phyloP scores from a whole-genome alignment of 345 rosid species.

The Stellera chamaejasme region DNA sequence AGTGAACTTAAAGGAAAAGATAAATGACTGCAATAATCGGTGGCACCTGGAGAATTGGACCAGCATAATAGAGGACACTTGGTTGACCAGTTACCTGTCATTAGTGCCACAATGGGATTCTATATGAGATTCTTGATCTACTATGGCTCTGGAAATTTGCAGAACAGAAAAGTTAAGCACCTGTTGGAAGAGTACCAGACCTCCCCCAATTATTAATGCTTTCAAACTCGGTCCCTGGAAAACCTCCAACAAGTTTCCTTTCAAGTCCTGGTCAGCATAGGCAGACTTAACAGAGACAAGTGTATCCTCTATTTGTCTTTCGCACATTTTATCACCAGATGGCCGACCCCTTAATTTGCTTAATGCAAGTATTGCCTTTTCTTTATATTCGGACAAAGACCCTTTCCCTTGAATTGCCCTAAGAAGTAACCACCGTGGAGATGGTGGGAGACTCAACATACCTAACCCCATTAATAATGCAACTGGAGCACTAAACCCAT shows the following conservation, averaged over 20 bases:
- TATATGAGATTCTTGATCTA: constrained; percentile 4
- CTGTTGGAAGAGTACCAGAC: constrained; percentile 97
- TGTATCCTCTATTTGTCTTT: constrained; percentile 67
- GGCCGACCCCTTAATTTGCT: constrained; percentile 83
- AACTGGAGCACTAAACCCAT: constrained; percentile 54
- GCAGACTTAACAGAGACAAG: constrained; percentile 60
- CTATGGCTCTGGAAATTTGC: neutral
- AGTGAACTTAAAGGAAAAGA: constrained; percentile 4
- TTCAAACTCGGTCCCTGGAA: constrained; percentile 86
- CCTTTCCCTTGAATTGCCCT: constrained; percentile 84
- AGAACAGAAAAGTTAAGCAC: constrained; percentile 24
- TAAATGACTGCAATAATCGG: neutral
- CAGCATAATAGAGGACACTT: constrained; percentile 92
- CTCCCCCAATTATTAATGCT: constrained; percentile 89
- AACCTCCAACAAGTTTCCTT: constrained; percentile 73
- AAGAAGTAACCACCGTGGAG: constrained; percentile 98
- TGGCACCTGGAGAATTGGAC: constrained; percentile 87
- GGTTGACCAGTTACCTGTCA: constrained; percentile 98
- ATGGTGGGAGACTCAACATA: constrained; percentile 88
- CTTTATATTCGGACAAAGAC: constrained; percentile 60
- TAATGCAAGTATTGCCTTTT: constrained; percentile 64
- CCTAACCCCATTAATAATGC: constrained; percentile 86
- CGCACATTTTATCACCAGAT: constrained; percentile 56
- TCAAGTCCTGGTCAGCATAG: constrained; percentile 46
- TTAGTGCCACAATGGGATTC: constrained; percentile 1